A percentile compares a stretch with the other conserved stretches of the same genome.
These are phyloP conservation scores for Colletotrichum godetiae DNA, from an alignment of 2,329 filamentous ascomycete species.

Conservation along the genomic window DNA sequence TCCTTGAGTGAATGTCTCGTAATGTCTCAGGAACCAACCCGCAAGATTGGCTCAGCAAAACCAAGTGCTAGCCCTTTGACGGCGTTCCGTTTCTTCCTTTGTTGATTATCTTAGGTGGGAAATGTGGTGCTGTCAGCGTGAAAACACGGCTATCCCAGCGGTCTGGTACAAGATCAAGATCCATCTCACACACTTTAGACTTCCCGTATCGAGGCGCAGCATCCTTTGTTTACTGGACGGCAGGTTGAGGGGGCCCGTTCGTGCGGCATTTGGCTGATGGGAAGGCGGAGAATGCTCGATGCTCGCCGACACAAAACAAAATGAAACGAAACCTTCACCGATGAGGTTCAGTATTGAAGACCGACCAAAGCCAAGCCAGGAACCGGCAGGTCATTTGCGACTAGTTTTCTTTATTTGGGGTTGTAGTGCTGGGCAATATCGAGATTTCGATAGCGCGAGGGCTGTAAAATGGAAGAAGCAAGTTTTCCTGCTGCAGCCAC, in stretches of 20 bases:
- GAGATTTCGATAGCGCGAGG: slow-evolving; percentile 2
- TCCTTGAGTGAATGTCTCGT: background rate
- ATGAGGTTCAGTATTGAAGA: background rate
- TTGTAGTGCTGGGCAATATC: background rate
- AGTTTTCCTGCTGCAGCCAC: slow-evolving; percentile 17
- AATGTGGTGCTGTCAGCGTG: background rate
- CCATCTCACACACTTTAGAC: background rate
- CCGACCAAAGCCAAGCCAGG: background rate
- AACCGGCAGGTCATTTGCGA: background rate
- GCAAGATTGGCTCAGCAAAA: slow-evolving; percentile 1
- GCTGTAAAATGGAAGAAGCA: background rate
- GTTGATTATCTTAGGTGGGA: background rate
- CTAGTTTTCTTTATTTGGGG: background rate
- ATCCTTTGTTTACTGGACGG: slow-evolving; percentile 12
- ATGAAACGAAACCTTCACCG: background rate
- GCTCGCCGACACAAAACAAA: background rate
- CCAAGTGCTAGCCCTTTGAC: slow-evolving; percentile 1
- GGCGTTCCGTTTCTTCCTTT: slow-evolving; percentile 26
- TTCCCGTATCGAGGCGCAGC: slow-evolving; percentile 12
- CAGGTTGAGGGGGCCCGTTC: background rate
- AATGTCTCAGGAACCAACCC: background rate
- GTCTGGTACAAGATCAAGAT: slow-evolving; percentile 1
- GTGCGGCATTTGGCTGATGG: background rate
- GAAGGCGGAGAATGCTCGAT: background rate
- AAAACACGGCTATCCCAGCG: slow-evolving; percentile 7